Evolutionary conservation across 495 filamentous ascomycete species (phyloP).

Genomic region (Astrocystis sublimbata): DNA sequence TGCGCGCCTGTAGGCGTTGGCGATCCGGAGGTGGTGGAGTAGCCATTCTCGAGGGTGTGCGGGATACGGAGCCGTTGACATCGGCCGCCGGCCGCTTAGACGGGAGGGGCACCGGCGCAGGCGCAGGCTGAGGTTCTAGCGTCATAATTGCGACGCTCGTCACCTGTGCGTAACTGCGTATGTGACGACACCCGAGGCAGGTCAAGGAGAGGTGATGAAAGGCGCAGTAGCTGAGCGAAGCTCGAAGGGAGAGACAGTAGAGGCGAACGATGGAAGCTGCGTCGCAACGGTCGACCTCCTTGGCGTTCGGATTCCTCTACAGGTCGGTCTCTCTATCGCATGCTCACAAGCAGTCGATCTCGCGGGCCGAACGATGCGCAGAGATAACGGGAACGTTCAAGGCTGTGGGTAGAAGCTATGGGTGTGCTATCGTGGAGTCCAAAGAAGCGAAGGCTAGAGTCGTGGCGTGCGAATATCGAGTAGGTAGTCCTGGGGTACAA

Average conservation of each 20-base stretch:
- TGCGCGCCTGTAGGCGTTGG: constrained; percentile 35
- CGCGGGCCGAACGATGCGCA: constrained; percentile 4
- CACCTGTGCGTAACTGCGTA: neutral
- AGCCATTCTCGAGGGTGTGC: constrained; percentile 37
- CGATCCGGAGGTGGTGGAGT: constrained; percentile 45
- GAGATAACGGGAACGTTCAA: neutral
- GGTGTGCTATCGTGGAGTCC: neutral
- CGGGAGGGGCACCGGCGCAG: constrained; percentile 28
- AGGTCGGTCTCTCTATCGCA: constrained; percentile 26
- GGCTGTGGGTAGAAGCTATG: neutral
- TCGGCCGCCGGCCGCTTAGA: constrained; percentile 42
- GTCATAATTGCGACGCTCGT: constrained; percentile 31
- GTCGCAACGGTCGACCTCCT: constrained; percentile 16
- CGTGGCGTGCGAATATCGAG: constrained; percentile 1
- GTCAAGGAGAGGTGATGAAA: neutral
- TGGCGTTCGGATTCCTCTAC: constrained; percentile 18
- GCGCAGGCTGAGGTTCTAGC: constrained; percentile 34
- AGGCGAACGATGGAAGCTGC: constrained; percentile 11
- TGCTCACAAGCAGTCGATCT: constrained; percentile 27
- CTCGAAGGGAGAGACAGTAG: neutral
- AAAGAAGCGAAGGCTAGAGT: neutral
- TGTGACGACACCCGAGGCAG: neutral
- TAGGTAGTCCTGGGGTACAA: neutral
- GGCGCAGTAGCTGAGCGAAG: constrained; percentile 3
- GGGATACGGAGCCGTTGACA: constrained; percentile 29